A percentile compares a stretch with the other conserved stretches of the same genome.
phyloP scores from a whole-genome alignment of 345 rosid genomes.

The Heritiera littoralis region DNA sequence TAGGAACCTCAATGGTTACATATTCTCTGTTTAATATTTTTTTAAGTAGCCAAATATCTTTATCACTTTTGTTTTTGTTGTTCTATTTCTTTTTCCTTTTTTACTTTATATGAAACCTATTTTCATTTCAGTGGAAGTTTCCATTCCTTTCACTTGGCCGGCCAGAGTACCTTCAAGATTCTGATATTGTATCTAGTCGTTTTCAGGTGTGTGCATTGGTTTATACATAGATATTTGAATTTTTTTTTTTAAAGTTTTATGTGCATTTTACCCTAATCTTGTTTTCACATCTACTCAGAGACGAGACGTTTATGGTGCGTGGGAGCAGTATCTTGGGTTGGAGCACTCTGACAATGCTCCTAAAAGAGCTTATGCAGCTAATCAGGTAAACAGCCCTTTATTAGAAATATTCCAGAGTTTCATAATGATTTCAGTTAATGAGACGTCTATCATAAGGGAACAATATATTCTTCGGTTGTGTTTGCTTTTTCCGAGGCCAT shows the following conservation, averaged over 20 bases:
- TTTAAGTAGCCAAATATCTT: not conserved
- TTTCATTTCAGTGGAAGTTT: slow-evolving; percentile 82
- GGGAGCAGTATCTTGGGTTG: slow-evolving; percentile 97
- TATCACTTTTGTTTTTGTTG: not conserved
- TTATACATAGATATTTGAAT: not conserved
- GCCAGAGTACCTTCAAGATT: slow-evolving; percentile 85
- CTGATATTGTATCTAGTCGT: slow-evolving; percentile 71
- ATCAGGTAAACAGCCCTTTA: slow-evolving; percentile 55
- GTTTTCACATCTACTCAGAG: slow-evolving; percentile 42
- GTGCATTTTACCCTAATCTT: not conserved
- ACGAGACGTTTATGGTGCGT: slow-evolving; percentile 89
- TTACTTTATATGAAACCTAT: not conserved
- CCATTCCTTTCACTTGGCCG: slow-evolving; percentile 87
- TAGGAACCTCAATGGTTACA: not conserved
- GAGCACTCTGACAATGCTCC: slow-evolving; percentile 87
- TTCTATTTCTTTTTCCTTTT: not conserved
- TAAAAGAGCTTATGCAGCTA: slow-evolving; percentile 68
- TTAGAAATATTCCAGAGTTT: not conserved
- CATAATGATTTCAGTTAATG: not conserved
- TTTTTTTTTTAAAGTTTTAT: not conserved
- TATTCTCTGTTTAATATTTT: slow-evolving; percentile 2
- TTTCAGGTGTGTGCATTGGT: slow-evolving; percentile 61
- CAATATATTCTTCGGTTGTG: not conserved
- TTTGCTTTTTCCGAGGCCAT: not conserved
- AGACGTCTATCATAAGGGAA: not conserved